Evolutionary conservation across 1,284 basidiomycete genomes (phyloP).

Genomic region (Paramarasmius palmivorus): DNA sequence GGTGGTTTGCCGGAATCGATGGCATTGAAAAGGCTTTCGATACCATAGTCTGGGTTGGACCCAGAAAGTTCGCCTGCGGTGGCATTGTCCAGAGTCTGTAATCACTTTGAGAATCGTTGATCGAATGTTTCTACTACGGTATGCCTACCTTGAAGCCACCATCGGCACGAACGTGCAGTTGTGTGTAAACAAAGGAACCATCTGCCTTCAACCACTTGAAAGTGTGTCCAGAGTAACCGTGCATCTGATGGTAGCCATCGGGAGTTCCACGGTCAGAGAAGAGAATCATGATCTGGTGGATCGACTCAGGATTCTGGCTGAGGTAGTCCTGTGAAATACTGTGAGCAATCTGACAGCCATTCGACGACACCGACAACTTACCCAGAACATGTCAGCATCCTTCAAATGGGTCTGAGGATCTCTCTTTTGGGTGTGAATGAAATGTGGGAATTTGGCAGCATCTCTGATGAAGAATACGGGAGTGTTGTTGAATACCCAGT

Average conservation of each 20-base stretch:
- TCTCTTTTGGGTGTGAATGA: slow-evolving; percentile 95
- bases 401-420: slow-evolving; percentile 88
- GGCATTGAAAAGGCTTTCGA: slow-evolving; percentile 73
- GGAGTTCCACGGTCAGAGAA: slow-evolving; percentile 93
- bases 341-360: slow-evolving; percentile 10
- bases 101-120: background rate
- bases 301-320: slow-evolving; percentile 87
- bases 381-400: slow-evolving; percentile 82
- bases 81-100: slow-evolving; percentile 65
- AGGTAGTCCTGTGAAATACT: slow-evolving; percentile 75
- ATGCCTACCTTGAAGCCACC: slow-evolving; percentile 70
- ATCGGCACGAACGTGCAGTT: slow-evolving; percentile 79
- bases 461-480: slow-evolving; percentile 89
- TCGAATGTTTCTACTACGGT: slow-evolving; percentile 6
- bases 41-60: slow-evolving; percentile 82
- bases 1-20: slow-evolving; percentile 82
- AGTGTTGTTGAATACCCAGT: slow-evolving; percentile 92
- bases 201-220: slow-evolving; percentile 85
- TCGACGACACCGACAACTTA: slow-evolving; percentile 30
- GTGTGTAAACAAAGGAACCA: slow-evolving; percentile 81
- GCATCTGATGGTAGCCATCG: slow-evolving; percentile 78
- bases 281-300: slow-evolving; percentile 89
- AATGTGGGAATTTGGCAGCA: slow-evolving; percentile 85
- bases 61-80: slow-evolving; percentile 59
- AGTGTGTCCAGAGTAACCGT: slow-evolving; percentile 94